Conservation (phyloP, 139 green algal species). For the Haematococcus lacustris region DNA sequence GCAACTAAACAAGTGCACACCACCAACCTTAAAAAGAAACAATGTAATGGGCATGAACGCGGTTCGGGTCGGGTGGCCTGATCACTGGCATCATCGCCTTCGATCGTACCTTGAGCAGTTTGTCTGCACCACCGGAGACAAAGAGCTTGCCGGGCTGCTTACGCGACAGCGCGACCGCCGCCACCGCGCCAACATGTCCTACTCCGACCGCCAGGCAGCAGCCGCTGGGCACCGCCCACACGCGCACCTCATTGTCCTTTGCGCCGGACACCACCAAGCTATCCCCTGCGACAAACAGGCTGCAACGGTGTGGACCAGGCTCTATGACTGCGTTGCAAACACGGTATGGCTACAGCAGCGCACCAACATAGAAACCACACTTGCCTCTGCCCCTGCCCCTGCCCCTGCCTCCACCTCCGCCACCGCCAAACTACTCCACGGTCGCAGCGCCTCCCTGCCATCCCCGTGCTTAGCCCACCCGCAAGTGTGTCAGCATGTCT, state of each 20-base stretch:
- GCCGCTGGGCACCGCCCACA: constrained; percentile 66
- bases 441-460: no score
- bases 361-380: no score
- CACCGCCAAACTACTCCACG: no score
- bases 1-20: no score
- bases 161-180: constrained; percentile 65
- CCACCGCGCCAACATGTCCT: constrained; percentile 81
- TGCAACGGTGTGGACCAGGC: background rate
- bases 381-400: no score
- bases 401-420: no score
- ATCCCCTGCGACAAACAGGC: constrained; percentile 1
- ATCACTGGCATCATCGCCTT: no score
- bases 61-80: no score
- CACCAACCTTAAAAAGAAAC: no score
- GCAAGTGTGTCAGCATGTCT: no score
- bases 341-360: background rate
- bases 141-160: constrained; percentile 43
- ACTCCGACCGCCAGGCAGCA: constrained; percentile 53
- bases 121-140: constrained; percentile 74
- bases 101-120: constrained; percentile 61
- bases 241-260: constrained; percentile 78
- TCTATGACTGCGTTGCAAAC: background rate
- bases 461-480: no score
- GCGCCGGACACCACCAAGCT: constrained; percentile 43
- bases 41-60: no score